Evolutionary conservation across 2,329 filamentous ascomycete genomes (phyloP).

Genomic region (Mycocentrospora acerina): DNA sequence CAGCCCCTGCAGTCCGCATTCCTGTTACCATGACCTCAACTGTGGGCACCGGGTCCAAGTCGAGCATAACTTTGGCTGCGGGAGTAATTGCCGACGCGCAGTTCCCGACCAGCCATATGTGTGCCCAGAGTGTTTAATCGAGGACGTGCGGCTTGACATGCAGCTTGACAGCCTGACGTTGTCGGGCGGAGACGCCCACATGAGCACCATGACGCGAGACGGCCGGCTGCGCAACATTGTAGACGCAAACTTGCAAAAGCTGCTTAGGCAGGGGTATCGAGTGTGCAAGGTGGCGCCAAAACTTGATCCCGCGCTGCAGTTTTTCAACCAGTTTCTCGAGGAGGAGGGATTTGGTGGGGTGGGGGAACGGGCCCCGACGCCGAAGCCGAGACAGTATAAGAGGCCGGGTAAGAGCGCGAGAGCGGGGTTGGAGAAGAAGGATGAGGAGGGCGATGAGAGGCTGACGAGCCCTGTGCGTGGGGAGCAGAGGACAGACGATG

Average conservation of each 20-base stretch:
- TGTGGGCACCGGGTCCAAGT: conserved; percentile 10
- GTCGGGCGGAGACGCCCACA: no score
- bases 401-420: conserved; percentile 6
- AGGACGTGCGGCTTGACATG: conserved; percentile 9
- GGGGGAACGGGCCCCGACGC: not conserved
- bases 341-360: conserved; percentile 9
- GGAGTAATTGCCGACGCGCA: conserved; percentile 4
- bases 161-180: conserved; percentile 8
- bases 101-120: conserved; percentile 5
- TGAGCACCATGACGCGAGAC: no score
- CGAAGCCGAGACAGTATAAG: not conserved
- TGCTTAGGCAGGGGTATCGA: conserved; percentile 5
- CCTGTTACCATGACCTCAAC: conserved; percentile 8
- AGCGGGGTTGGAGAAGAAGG: not conserved
- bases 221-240: conserved; percentile 4
- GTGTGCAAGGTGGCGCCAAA: conserved; percentile 6
- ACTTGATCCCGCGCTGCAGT: conserved; percentile 9
- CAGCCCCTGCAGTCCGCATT: conserved; percentile 8
- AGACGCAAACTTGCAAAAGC: conserved; percentile 2
- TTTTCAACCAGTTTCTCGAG: conserved; percentile 10
- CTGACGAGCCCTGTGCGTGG: not conserved
- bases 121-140: conserved; percentile 7
- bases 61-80: conserved; percentile 9
- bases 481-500: conserved; percentile 1
- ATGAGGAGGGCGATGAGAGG: not conserved